A percentile compares a stretch with the other conserved stretches of the same genome.
Conservation (phyloP, 331 rosid genomes). For the Arachis monticola region DNA sequence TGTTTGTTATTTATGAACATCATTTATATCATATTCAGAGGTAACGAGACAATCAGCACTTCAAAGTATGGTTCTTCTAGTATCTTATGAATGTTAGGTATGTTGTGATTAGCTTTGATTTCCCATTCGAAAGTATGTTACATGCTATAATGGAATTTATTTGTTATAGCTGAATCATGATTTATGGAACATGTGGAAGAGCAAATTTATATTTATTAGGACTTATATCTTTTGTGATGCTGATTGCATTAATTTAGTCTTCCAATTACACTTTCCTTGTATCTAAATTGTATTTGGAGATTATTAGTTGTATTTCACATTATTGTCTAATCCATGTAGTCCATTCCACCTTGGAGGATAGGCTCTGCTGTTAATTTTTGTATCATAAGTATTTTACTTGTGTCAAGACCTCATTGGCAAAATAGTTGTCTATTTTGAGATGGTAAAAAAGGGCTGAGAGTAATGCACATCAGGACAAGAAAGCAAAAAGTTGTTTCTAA, state of each 20-base stretch:
- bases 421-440: no score
- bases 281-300: constrained; percentile 12
- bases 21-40: constrained; percentile 35
- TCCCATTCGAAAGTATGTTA: constrained; percentile 21
- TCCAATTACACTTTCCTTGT: constrained; percentile 10
- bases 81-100: constrained; percentile 6
- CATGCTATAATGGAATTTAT: constrained; percentile 13
- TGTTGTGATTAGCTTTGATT: constrained; percentile 38
- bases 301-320: background rate
- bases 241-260: background rate
- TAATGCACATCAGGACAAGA: no score
- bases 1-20: constrained; percentile 48
- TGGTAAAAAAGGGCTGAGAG: no score
- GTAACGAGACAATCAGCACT: constrained; percentile 32
- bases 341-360: no score
- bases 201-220: constrained; percentile 3
- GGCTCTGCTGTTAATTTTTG: no score
- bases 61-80: constrained; percentile 33
- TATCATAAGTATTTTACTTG: no score
- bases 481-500: no score
- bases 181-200: constrained; percentile 7
- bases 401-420: no score
- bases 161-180: constrained; percentile 30
- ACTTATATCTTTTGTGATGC: background rate
- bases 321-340: background rate